Percentiles rank a stretch among this genome's conserved stretches.
Conservation (phyloP, 495 filamentous ascomycete genomes). For the Neurospora terricola region DNA sequence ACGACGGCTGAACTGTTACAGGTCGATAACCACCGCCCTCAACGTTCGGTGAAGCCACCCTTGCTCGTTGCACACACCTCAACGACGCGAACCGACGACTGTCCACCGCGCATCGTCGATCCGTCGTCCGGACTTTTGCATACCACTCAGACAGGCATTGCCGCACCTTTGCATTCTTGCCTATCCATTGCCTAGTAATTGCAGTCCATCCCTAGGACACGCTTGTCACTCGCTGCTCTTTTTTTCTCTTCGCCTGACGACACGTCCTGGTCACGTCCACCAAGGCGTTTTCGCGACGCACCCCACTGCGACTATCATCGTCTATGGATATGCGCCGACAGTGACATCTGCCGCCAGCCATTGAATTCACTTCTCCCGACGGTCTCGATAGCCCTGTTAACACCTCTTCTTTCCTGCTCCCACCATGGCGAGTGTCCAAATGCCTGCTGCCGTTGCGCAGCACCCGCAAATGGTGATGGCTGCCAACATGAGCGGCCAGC, state of each 20-base stretch:
- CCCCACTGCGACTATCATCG: constrained; percentile 11
- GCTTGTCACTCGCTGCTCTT: background rate
- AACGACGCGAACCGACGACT: constrained; percentile 6
- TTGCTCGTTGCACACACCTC: background rate
- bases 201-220: background rate
- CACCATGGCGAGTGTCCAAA: constrained; percentile 72
- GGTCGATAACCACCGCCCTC: background rate
- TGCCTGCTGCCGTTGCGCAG: constrained; percentile 49
- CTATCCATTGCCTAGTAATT: background rate
- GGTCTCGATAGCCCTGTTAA: constrained; percentile 2
- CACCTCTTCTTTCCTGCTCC: constrained; percentile 5
- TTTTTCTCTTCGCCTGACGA: background rate
- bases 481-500: constrained; percentile 46
- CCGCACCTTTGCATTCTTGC: background rate
- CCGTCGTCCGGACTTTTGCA: background rate
- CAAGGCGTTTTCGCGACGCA: constrained; percentile 7
- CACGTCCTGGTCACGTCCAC: background rate
- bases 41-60: background rate
- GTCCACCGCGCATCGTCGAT: constrained; percentile 6
- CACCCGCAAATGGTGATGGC: constrained; percentile 46
- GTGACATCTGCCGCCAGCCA: constrained; percentile 10
- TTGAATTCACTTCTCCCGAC: constrained; percentile 10
- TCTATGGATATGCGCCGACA: constrained; percentile 29
- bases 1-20: constrained; percentile 11
- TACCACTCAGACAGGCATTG: background rate